phyloP scores from a whole-genome alignment of 2,329 filamentous ascomycete species.

The Aspergillus terreus region DNA sequence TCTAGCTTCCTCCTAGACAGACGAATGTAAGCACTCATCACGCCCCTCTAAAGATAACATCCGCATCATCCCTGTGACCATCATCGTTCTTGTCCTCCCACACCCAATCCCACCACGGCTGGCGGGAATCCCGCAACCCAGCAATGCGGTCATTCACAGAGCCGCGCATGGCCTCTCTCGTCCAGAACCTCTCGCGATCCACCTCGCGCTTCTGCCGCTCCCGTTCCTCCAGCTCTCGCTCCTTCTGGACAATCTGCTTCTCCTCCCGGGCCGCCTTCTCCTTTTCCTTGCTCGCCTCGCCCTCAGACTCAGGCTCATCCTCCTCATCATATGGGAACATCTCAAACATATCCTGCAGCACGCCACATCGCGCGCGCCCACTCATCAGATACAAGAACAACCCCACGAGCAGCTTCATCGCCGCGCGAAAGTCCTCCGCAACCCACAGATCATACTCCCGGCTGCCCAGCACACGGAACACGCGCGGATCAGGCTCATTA shows the following conservation, averaged over 20 bases:
- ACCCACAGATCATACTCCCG: constrained; percentile 27
- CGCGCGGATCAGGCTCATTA: constrained; percentile 12
- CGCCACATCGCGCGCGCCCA: constrained; percentile 21
- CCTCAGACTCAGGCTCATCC: constrained; percentile 6
- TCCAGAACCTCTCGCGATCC: constrained; percentile 3
- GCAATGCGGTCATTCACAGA: constrained; percentile 11
- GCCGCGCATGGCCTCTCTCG: constrained; percentile 12
- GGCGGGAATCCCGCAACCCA: constrained; percentile 10
- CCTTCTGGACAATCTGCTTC: constrained; percentile 8
- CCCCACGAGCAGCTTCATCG: constrained; percentile 16
- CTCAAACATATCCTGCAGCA: constrained; percentile 20
- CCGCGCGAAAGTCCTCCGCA: constrained; percentile 17
- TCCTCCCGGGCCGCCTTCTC: constrained; percentile 8
- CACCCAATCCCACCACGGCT: constrained; percentile 22
- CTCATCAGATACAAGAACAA: constrained; percentile 26
- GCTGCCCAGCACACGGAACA: constrained; percentile 23
- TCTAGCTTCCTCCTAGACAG: not conserved
- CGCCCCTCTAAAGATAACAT: constrained; percentile 2
- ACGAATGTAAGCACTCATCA: not conserved
- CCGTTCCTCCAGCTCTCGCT: constrained; percentile 8
- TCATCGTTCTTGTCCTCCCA: constrained; percentile 16
- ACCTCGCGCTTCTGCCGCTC: constrained; percentile 10
- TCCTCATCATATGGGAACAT: constrained; percentile 14
- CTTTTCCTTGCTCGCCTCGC: constrained; percentile 1
- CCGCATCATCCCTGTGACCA: constrained; percentile 3